These are phyloP conservation scores for Trichoderma endophyticum DNA, from an alignment of 2,329 filamentous ascomycete species.

Conservation along the genomic window DNA sequence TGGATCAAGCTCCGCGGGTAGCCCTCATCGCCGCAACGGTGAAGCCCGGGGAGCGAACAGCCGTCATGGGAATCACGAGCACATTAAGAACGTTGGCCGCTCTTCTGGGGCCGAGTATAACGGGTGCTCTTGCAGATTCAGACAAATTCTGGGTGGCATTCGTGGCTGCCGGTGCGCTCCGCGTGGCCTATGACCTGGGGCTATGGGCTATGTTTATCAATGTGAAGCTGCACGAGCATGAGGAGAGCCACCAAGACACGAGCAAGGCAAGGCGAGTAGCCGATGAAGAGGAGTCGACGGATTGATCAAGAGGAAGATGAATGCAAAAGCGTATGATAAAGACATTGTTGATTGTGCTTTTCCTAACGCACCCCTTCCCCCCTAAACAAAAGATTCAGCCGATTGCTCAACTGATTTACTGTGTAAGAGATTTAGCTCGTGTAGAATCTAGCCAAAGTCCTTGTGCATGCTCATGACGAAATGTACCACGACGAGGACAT, in stretches of 20 bases:
- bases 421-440: too few relatives aligned
- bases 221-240: constrained; percentile 49
- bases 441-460: too few relatives aligned
- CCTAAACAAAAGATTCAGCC: too few relatives aligned
- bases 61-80: constrained; percentile 66
- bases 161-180: constrained; percentile 51
- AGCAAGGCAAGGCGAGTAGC: not conserved
- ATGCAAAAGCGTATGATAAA: too few relatives aligned
- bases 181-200: constrained; percentile 57
- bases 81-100: constrained; percentile 59
- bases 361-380: too few relatives aligned
- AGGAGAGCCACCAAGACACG: constrained; percentile 23
- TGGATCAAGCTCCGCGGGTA: constrained; percentile 65
- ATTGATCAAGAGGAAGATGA: not conserved
- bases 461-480: not conserved
- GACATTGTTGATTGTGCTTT: too few relatives aligned
- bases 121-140: constrained; percentile 51
- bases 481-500: not conserved
- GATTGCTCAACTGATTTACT: too few relatives aligned
- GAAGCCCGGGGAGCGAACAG: constrained; percentile 61
- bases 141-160: constrained; percentile 61
- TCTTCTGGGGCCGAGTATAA: constrained; percentile 52
- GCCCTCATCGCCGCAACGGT: constrained; percentile 67
- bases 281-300: not conserved
- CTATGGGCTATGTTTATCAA: constrained; percentile 59